Evolutionary conservation across 306 rosid genomes (phyloP), one percentile per base, ranked within the genome.

Genomic region (Hylodesmum podocarpum): DNA sequence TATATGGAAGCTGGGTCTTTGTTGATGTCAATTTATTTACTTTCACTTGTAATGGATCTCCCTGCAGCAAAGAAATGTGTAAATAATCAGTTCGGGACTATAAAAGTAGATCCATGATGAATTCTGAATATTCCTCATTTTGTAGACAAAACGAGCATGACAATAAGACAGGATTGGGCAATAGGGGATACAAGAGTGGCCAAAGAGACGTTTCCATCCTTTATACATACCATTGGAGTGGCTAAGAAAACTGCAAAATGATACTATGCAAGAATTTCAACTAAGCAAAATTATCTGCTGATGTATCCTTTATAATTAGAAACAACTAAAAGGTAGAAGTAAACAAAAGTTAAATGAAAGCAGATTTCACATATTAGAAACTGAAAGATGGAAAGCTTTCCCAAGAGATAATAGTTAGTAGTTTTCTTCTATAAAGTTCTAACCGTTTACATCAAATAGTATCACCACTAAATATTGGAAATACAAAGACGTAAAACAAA

Each of bases 1-100:
- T 58, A 83, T 95, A 95, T 0, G 99, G 99, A 68, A 95, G 97
- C 86, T 95, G 99, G 81, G 99, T 95, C 94, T 92, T 95, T n/a
- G 86, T 90, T 29, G 99, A 95, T 0, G 97, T 92, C 80, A 95
- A 75, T 71, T 95, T 95, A 88, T 95, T 95, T 37, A 92, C 99
- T 95, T 95, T 95, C 86, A 95, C 98, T 82, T 84, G 93, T 88
- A 96, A 82, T 24, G 27, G 24, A 85, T 87, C 93, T 37, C 97
- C 98, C 99, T 96, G 89, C 88, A 91, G 34, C 71, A 78, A 66
- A 78, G 65, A 75, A 66, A 66, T 29, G 72, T 18, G 54, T 28
- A 73, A 24, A 31, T 43, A 24, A 64, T 65, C 58, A 66, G 55
- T 64, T 65, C 44, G 16, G 28, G 31, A 31, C 29, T 24, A 70